Evolutionary conservation across 257 asterid species (phyloP).

Genomic region (Plectranthus barbatus): DNA sequence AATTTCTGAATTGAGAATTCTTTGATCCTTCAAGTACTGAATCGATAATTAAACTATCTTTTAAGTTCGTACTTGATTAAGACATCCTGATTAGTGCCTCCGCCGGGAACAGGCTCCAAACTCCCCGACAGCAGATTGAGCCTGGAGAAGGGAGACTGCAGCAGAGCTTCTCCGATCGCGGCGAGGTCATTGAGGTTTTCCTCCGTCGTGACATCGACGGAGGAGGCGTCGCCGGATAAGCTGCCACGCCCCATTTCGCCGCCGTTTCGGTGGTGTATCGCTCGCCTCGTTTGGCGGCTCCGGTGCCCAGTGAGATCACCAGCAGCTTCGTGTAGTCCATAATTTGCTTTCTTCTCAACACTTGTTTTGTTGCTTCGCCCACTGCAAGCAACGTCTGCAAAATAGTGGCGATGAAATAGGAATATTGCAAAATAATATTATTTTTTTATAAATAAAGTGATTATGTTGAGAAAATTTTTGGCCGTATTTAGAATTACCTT

Average conservation of each 20-base stretch:
- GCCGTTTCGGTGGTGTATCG: conserved; percentile 38
- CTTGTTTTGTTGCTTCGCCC: conserved; percentile 35
- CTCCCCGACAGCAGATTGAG: conserved; percentile 36
- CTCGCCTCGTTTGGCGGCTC: conserved; percentile 25
- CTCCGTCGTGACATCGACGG: conserved; percentile 32
- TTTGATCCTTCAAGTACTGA: no score
- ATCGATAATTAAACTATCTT: no score
- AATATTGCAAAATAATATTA: no score
- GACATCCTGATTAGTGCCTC: conserved; percentile 53
- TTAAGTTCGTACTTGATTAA: conserved; percentile 40
- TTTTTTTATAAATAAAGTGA: no score
- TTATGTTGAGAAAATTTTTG: no score
- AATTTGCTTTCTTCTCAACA: conserved; percentile 14
- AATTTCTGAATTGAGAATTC: no score
- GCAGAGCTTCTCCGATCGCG: conserved; percentile 27
- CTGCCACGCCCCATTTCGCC: conserved; percentile 41
- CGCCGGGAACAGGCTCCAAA: conserved; percentile 25
- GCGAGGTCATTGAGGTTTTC: conserved; percentile 35
- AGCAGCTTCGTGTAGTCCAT: conserved; percentile 30
- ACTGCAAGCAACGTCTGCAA: conserved; percentile 41
- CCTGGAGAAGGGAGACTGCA: conserved; percentile 26
- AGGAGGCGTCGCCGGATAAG: conserved; percentile 28
- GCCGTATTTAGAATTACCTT: no score
- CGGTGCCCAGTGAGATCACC: conserved; percentile 50
- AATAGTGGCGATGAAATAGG: no score